These are phyloP conservation scores for Epichloe typhina DNA, from an alignment of 2,329 filamentous ascomycete genomes.

Conservation along the genomic window DNA sequence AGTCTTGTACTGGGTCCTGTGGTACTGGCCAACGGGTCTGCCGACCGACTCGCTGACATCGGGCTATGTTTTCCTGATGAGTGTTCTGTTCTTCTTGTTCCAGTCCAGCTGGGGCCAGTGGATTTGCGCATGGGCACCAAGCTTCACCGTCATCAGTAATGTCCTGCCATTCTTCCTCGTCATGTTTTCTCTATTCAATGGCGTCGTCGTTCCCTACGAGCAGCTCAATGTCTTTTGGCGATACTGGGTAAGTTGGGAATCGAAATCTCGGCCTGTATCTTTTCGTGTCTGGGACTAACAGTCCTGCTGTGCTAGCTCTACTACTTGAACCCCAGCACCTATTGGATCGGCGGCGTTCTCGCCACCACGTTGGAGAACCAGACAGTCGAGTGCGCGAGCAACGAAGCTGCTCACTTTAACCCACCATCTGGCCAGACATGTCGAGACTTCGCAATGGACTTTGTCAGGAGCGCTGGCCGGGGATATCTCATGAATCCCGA, in stretches of 20 bases:
- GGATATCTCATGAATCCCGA: conserved; percentile 53
- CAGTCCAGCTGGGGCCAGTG: conserved; percentile 66
- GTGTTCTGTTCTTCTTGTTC: conserved; percentile 58
- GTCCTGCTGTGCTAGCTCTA: neutral
- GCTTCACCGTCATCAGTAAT: conserved; percentile 34
- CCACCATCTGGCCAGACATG: conserved; percentile 54
- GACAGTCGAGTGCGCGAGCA: conserved; percentile 27
- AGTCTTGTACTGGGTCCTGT: conserved; percentile 58
- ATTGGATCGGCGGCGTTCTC: conserved; percentile 6
- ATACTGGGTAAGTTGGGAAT: conserved; percentile 41
- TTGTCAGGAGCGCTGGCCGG: conserved; percentile 29
- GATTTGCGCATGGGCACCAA: conserved; percentile 72
- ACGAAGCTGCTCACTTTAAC: conserved; percentile 33
- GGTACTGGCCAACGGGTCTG: conserved; percentile 66
- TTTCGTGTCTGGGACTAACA: no score
- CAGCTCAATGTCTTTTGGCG: conserved; percentile 57
- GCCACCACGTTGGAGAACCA: conserved; percentile 7
- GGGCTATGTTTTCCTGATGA: conserved; percentile 4
- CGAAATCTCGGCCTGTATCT: neutral
- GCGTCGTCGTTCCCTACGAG: conserved; percentile 56
- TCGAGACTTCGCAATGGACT: conserved; percentile 46
- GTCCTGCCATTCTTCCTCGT: conserved; percentile 73
- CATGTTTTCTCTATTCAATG: conserved; percentile 65
- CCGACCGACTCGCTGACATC: conserved; percentile 44
- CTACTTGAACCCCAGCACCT: conserved; percentile 6